A percentile compares a stretch with the other conserved stretches of the same genome.
phyloP scores from a whole-genome alignment of 257 asterid genomes.

The Henckelia pumila region DNA sequence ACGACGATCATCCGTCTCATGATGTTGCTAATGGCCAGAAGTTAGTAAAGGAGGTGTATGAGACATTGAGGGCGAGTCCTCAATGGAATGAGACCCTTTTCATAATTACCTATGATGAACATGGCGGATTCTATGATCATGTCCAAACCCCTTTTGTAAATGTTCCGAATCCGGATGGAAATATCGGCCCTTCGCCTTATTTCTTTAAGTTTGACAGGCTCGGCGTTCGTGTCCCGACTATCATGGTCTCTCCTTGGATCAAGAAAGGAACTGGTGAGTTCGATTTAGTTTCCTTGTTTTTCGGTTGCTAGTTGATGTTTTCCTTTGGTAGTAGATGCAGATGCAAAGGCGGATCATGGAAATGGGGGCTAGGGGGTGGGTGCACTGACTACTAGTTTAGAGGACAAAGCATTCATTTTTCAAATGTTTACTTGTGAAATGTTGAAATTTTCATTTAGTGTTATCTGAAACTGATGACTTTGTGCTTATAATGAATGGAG shows the following conservation, averaged over 20 bases:
- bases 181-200: slow-evolving; percentile 72
- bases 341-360: too few species aligned
- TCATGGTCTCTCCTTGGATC: slow-evolving; percentile 94
- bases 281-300: too few species aligned
- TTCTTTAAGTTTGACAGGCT: slow-evolving; percentile 84
- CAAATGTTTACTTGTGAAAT: too few species aligned
- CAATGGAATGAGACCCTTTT: slow-evolving; percentile 76
- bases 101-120: slow-evolving; percentile 74
- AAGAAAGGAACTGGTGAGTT: slow-evolving; percentile 71
- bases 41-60: slow-evolving; percentile 75
- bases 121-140: slow-evolving; percentile 86
- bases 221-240: slow-evolving; percentile 86
- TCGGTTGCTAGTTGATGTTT: too few species aligned
- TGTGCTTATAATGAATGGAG: not conserved
- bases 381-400: too few species aligned
- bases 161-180: slow-evolving; percentile 83
- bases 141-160: slow-evolving; percentile 60
- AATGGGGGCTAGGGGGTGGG: too few species aligned
- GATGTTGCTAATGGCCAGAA: slow-evolving; percentile 78
- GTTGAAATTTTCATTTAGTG: not conserved
- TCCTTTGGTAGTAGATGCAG: too few species aligned
- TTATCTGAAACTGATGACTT: not conserved
- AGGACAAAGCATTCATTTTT: too few species aligned
- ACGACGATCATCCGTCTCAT: slow-evolving; percentile 86
- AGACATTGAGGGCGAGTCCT: slow-evolving; percentile 63